Percentiles rank a stretch among this genome's conserved stretches.
Evolutionary conservation across 306 rosid species (phyloP).

Genomic region (Sicyos baderoa): DNA sequence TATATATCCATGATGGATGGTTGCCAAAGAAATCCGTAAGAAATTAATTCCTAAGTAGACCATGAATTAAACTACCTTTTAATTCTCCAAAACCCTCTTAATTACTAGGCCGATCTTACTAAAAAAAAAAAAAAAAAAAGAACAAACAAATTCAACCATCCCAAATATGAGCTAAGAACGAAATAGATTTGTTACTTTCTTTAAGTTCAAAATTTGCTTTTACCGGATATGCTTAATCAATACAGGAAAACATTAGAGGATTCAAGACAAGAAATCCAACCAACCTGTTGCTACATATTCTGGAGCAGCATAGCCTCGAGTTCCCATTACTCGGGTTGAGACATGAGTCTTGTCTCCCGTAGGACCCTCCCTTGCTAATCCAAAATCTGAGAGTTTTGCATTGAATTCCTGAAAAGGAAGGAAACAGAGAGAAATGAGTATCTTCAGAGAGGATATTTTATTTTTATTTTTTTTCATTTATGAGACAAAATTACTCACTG

Average conservation of each 20-base stretch:
- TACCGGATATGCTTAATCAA: background rate
- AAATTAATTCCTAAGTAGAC: too few species aligned
- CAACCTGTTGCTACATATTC: conserved; percentile 92
- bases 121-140: too few species aligned
- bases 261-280: background rate
- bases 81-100: too few species aligned
- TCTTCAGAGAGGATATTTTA: conserved; percentile 24
- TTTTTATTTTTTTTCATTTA: background rate
- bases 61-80: too few species aligned
- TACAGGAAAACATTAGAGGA: background rate
- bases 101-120: too few species aligned
- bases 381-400: conserved; percentile 82
- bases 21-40: too few species aligned
- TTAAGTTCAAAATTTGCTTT: background rate
- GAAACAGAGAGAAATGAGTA: conserved; percentile 1
- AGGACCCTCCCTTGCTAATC: conserved; percentile 97
- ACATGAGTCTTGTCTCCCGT: conserved; percentile 96
- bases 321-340: conserved; percentile 81
- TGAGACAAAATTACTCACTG: conserved; percentile 36
- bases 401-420: conserved; percentile 54
- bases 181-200: background rate
- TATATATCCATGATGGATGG: too few species aligned
- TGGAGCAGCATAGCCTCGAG: conserved; percentile 94
- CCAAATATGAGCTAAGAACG: background rate
- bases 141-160: background rate